A percentile compares a stretch with the other conserved stretches of the same genome.
These are phyloP conservation scores for Fusarium veterinarium DNA, from an alignment of 2,329 filamentous ascomycete species.

Conservation along the genomic window DNA sequence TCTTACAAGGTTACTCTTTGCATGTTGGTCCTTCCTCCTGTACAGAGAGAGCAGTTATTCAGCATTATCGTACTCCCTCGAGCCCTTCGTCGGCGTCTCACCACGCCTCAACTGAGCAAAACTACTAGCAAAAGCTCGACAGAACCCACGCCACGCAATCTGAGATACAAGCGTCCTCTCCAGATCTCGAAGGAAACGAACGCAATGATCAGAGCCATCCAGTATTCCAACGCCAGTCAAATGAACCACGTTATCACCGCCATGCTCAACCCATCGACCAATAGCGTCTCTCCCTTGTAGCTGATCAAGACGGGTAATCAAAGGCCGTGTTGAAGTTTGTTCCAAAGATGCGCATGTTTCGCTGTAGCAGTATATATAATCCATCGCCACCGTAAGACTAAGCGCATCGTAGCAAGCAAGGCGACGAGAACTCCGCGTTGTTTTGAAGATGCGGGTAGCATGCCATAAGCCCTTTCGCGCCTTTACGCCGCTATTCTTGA, in stretches of 20 bases:
- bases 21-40: neutral
- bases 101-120: neutral
- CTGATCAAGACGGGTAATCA: neutral
- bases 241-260: accelerated
- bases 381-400: neutral
- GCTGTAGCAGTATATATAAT: neutral
- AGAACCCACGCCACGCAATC: neutral
- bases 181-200: neutral
- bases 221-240: neutral
- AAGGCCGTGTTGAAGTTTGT: too few species aligned
- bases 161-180: neutral
- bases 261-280: neutral
- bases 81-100: neutral
- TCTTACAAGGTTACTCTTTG: neutral
- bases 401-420: neutral
- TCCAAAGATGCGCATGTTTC: neutral
- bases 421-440: accelerated
- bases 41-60: neutral
- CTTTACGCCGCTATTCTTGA: accelerated
- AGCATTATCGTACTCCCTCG: neutral
- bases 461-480: accelerated
- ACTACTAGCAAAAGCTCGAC: neutral
- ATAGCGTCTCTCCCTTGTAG: neutral
- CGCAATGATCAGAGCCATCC: neutral
- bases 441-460: neutral